These are phyloP conservation scores for Podila horticola DNA, from an alignment of 192 early-diverging fungal species.

Conservation along the genomic window DNA sequence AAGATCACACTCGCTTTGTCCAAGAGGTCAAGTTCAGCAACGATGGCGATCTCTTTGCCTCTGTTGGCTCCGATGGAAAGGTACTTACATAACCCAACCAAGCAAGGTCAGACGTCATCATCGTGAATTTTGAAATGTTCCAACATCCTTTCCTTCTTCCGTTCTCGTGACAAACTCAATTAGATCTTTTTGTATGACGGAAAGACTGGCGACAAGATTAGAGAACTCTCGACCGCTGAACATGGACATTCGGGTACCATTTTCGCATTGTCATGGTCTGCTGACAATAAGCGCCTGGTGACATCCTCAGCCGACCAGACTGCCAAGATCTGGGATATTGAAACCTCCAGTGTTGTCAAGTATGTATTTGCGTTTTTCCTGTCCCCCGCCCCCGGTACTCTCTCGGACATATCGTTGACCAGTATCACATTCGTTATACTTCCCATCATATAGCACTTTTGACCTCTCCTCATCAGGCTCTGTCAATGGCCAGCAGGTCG, in stretches of 20 bases:
- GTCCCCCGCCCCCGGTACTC: too few relatives aligned
- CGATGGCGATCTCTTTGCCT: conserved; percentile 83
- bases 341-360: conserved; percentile 70
- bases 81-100: conserved; percentile 38
- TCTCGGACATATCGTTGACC: too few relatives aligned
- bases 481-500: conserved; percentile 90
- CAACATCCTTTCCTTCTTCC: background rate
- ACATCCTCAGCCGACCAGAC: conserved; percentile 90
- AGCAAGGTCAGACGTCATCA: background rate
- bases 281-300: conserved; percentile 78
- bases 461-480: conserved; percentile 42
- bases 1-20: conserved; percentile 91
- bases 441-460: conserved; percentile 56
- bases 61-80: conserved; percentile 87
- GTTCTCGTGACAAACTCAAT: background rate
- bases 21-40: conserved; percentile 89
- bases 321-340: conserved; percentile 92
- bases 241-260: conserved; percentile 83
- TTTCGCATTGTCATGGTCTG: conserved; percentile 89
- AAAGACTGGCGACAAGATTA: conserved; percentile 82
- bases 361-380: conserved; percentile 29
- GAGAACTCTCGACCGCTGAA: conserved; percentile 57
- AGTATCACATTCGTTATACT: background rate
- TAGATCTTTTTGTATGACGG: conserved; percentile 94
- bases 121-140: background rate